A percentile compares a stretch with the other conserved stretches of the same genome.
phyloP scores from a whole-genome alignment of 441 rosid species.

The Populus hybrid region DNA sequence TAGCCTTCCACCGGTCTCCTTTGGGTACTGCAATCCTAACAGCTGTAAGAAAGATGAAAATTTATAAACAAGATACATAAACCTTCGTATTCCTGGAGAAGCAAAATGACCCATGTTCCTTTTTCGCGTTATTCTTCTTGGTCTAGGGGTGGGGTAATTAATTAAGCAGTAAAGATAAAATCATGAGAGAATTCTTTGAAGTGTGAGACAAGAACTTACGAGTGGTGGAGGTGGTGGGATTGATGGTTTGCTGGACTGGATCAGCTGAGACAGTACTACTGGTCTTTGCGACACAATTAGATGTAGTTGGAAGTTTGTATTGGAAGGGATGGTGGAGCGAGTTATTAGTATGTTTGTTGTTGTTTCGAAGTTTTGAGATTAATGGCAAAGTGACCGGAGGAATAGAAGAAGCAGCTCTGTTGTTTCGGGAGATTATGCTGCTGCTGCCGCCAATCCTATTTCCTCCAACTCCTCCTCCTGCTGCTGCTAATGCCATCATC shows the following conservation, averaged over 20 bases:
- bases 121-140: background rate
- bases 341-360: background rate
- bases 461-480: background rate
- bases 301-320: background rate
- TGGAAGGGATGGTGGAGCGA: background rate
- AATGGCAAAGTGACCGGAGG: background rate
- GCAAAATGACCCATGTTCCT: background rate
- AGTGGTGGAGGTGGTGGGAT: background rate
- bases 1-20: background rate
- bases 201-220: background rate
- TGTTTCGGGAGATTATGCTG: background rate
- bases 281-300: background rate
- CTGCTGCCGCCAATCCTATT: background rate
- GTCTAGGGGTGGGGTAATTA: too few relatives aligned
- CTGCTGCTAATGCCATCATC: background rate
- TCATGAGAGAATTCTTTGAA: too few relatives aligned
- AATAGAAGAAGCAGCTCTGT: background rate
- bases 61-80: too few relatives aligned
- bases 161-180: too few relatives aligned
- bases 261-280: background rate
- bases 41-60: too few relatives aligned
- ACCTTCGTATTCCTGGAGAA: too few relatives aligned
- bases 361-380: background rate
- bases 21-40: background rate
- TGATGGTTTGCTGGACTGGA: background rate